These are phyloP conservation scores for Penicillium sp. DNA, from an alignment of 2,329 filamentous ascomycete species.

Conservation along the genomic window DNA sequence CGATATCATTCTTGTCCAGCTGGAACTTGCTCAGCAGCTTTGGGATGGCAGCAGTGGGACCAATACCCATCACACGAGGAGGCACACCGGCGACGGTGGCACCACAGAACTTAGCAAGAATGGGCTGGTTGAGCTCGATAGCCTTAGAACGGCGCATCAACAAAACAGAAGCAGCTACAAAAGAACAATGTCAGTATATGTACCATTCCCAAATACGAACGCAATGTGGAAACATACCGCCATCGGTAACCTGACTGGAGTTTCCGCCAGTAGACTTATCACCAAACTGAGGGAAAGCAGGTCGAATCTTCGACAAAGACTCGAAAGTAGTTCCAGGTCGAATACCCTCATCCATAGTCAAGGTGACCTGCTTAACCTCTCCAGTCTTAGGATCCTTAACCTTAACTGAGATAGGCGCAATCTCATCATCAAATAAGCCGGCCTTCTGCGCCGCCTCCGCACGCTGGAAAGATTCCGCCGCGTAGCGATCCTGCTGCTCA, in stretches of 20 bases:
- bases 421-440: conserved; percentile 92
- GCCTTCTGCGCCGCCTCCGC: conserved; percentile 89
- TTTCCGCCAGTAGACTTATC: conserved; percentile 88
- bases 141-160: conserved; percentile 95
- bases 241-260: conserved; percentile 92
- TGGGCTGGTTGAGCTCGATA: conserved; percentile 81
- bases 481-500: conserved; percentile 79
- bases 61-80: conserved; percentile 94
- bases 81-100: conserved; percentile 87
- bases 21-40: conserved; percentile 84
- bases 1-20: conserved; percentile 77
- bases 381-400: conserved; percentile 83
- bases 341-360: conserved; percentile 88
- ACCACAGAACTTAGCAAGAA: conserved; percentile 91
- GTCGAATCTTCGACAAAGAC: conserved; percentile 76
- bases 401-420: conserved; percentile 79
- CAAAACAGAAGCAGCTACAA: conserved; percentile 74
- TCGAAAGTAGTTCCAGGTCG: conserved; percentile 87
- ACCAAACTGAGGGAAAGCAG: conserved; percentile 89
- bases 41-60: conserved; percentile 59
- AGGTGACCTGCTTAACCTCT: conserved; percentile 71
- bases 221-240: conserved; percentile 54
- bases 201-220: not conserved
- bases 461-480: conserved; percentile 81
- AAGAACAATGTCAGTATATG: not conserved